Conservation (phyloP, 345 rosid genomes). For the Linum trigynum region DNA sequence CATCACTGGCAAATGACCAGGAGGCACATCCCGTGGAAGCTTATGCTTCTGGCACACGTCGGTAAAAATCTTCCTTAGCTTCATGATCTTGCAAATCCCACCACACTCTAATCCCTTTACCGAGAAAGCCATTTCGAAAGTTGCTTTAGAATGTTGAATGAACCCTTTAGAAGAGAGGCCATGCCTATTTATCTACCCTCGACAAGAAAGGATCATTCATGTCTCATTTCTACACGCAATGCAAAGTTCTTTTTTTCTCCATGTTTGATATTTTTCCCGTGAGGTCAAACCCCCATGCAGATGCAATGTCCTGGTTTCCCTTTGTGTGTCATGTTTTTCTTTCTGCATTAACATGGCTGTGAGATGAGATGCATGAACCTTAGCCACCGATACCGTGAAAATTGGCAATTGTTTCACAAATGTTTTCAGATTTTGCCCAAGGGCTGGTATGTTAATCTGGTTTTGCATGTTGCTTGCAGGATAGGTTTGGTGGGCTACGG, state of each 20-base stretch:
- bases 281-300: neutral
- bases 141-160: neutral
- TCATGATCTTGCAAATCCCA: slow-evolving; percentile 20
- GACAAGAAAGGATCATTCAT: neutral
- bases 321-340: neutral
- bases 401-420: neutral
- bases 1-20: slow-evolving; percentile 26
- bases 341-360: neutral
- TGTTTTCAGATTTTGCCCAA: too few relatives aligned
- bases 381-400: neutral
- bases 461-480: too few relatives aligned
- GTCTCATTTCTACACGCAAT: neutral
- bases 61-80: slow-evolving; percentile 20
- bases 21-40: slow-evolving; percentile 25
- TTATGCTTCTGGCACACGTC: slow-evolving; percentile 18
- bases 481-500: too few relatives aligned
- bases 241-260: neutral
- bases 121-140: slow-evolving; percentile 14
- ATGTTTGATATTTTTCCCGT: neutral
- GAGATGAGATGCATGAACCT: neutral
- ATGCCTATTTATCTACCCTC: slow-evolving; percentile 5
- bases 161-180: neutral
- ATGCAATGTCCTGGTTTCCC: neutral
- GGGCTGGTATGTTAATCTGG: too few relatives aligned
- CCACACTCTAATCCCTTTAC: slow-evolving; percentile 11